Percentiles rank a stretch among this genome's conserved stretches.
These are phyloP conservation scores for Tillandsia leiboldiana DNA, from an alignment of 176 grass and related monocot species.

Conservation along the genomic window DNA sequence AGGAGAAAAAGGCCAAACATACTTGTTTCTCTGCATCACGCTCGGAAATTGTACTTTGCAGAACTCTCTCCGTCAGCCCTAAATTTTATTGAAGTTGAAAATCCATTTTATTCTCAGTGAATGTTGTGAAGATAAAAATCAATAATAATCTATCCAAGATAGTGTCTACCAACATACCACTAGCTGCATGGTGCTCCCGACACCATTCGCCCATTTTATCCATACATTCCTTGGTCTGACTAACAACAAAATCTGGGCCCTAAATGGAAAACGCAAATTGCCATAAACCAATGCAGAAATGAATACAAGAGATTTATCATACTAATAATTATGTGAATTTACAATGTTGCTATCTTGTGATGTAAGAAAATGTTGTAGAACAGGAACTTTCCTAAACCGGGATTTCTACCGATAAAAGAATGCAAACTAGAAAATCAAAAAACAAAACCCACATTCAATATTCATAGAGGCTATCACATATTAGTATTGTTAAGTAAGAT, in stretches of 20 bases:
- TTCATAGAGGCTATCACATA: no score
- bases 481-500: no score
- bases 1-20: conserved; percentile 6
- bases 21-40: conserved; percentile 67
- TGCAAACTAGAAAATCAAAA: no score
- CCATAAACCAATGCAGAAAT: neutral
- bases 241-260: conserved; percentile 86
- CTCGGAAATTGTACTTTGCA: conserved; percentile 52
- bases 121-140: neutral
- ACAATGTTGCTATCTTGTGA: no score
- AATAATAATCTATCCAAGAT: conserved; percentile 8
- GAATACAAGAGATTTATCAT: neutral
- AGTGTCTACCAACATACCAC: conserved; percentile 39
- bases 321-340: neutral
- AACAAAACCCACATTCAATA: no score
- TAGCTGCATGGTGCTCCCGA: conserved; percentile 59
- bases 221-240: conserved; percentile 59
- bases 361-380: no score
- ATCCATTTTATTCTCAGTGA: neutral
- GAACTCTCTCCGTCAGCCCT: conserved; percentile 69
- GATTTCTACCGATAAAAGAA: no score
- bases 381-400: no score
- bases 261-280: conserved; percentile 4
- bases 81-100: conserved; percentile 20
- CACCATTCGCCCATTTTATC: conserved; percentile 91